Evolutionary conservation across 1,139 yeast species (phyloP), one percentile per base, ranked within the genome.

Genomic region (Protomyces inundatus): DNA sequence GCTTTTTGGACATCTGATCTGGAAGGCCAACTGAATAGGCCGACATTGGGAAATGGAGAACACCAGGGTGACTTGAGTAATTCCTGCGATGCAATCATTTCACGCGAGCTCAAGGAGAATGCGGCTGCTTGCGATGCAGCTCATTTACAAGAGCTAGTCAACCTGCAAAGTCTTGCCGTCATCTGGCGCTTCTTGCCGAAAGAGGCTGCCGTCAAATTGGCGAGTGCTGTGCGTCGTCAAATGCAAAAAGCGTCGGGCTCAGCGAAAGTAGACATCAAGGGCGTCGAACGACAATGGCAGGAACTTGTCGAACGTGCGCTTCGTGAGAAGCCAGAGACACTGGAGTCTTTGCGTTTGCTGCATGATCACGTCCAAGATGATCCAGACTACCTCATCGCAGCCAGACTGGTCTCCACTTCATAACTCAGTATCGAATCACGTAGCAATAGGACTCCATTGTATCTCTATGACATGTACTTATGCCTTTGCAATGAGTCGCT

Each of bases 401-500:
- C 48, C 5, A 23, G 48, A 10, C 30, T 42, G 23, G 23, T 23
- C 23, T 23, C 23, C 23, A 23, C 23, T 23, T 23, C 23, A 23
- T 23, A 23, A 23, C 2, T 23, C 23, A 23, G 23, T 23, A 23
- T 23, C 2, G 2, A 23, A 23, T 1, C 23, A 23, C 23, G 48
- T 42, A n/a, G 23, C n/a, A 16, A 10, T n/a, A 1, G n/a, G 9
- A 3, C 23, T 42, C 30, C 16, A 14, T 42, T 16, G 12, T 7
- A 10, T 42, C n/a, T 42, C 48, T 42, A 42, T 9, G 48, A 42
- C 32, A 42, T 46, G 10, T 10, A 30, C 36, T 52, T 58, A 58
- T 34, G 62, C 62, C 52, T 58, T 58, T 34, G 62, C 53, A 50
- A 58, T 52, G 35, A 58, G 52, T 40, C 62, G 62, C 84, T 93